Conservation (phyloP, 2,329 filamentous ascomycete genomes). For the Apiospora malaysiana region DNA sequence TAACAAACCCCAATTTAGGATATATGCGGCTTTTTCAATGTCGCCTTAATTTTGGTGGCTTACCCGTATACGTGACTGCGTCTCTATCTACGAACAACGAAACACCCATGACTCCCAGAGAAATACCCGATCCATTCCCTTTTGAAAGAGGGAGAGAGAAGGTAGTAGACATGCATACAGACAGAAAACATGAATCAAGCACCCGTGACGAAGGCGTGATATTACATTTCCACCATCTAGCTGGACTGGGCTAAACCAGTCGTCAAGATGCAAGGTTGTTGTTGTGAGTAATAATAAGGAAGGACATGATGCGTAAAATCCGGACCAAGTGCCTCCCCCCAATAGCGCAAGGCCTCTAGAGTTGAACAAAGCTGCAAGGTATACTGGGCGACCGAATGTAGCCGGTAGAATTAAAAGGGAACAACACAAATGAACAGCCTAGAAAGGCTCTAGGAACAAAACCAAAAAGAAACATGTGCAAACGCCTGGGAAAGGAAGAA, state of each 20-base stretch:
- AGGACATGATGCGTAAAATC: neutral
- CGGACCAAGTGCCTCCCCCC: neutral
- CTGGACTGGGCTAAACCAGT: neutral
- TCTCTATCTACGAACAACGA: conserved; percentile 7
- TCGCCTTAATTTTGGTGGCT: neutral
- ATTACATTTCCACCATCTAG: neutral
- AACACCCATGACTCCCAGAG: conserved; percentile 8
- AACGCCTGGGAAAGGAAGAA: conserved; percentile 9
- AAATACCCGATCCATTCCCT: neutral
- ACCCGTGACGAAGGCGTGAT: conserved; percentile 16
- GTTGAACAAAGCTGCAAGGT: neutral
- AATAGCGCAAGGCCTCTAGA: neutral
- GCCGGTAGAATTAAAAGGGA: neutral
- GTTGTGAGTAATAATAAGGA: neutral
- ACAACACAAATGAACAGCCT: neutral
- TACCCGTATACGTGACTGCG: conserved; percentile 1
- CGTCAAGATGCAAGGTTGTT: neutral
- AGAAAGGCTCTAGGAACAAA: neutral
- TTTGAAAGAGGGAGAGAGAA: neutral
- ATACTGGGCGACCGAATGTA: neutral
- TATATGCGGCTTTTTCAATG: conserved; percentile 2
- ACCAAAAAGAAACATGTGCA: neutral
- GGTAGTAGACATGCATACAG: neutral
- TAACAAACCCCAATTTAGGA: neutral
- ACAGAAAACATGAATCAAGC: conserved; percentile 4